A percentile compares a stretch with the other conserved stretches of the same genome.
phyloP scores from a whole-genome alignment of 148 eudicot genomes.

The Fallopia convolvulus region DNA sequence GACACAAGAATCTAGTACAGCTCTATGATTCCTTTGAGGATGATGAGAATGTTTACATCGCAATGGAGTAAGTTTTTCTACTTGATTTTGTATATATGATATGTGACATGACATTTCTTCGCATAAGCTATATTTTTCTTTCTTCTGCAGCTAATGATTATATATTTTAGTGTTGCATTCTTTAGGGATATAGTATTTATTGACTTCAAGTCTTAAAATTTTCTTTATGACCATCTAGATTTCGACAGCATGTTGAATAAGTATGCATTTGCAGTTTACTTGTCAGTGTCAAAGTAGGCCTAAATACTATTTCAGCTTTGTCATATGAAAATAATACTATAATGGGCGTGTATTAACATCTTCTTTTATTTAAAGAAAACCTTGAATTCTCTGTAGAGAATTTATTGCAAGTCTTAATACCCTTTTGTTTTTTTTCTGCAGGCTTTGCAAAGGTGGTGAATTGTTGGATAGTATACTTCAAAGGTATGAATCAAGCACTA shows the following conservation, averaged over 20 bases:
- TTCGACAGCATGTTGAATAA: not conserved
- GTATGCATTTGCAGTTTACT: not conserved
- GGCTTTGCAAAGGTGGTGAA: slow-evolving; percentile 94
- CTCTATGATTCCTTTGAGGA: slow-evolving; percentile 89
- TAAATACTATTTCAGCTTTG: not conserved
- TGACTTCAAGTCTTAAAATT: slow-evolving; percentile 4
- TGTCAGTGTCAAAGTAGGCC: not conserved
- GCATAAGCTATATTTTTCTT: not conserved
- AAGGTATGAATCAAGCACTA: slow-evolving; percentile 30
- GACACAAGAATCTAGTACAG: slow-evolving; percentile 74
- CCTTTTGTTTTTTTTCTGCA: slow-evolving; percentile 16
- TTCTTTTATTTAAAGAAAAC: not conserved
- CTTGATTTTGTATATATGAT: slow-evolving; percentile 3
- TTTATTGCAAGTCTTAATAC: not conserved
- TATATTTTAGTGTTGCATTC: not conserved
- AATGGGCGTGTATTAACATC: not conserved
- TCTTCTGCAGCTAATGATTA: no score
- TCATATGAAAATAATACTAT: not conserved
- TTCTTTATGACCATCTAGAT: not conserved
- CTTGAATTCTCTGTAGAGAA: not conserved
- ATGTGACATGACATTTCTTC: not conserved
- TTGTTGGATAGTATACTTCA: slow-evolving; percentile 79
- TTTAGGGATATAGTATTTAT: not conserved
- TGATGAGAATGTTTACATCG: slow-evolving; percentile 72
- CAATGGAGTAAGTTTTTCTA: slow-evolving; percentile 72